Evolutionary conservation across 176 grass and related monocot species (phyloP).

Genomic region (Leersia perrieri): DNA sequence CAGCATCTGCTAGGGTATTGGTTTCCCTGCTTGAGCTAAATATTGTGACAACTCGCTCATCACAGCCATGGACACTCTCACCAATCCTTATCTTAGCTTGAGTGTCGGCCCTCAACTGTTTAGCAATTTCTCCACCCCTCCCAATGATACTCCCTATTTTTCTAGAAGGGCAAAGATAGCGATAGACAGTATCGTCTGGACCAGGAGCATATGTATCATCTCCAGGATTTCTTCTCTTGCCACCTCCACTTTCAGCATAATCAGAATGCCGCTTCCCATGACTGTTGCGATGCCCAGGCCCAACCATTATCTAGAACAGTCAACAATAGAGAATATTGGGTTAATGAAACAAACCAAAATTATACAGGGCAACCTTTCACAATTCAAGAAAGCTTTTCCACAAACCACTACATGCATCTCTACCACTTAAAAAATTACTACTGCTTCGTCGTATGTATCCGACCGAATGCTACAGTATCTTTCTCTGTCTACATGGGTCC

Average conservation of each 20-base stretch:
- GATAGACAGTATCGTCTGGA: conserved; percentile 79
- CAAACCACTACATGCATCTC: too few relatives aligned
- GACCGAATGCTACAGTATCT: too few relatives aligned
- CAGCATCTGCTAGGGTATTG: conserved; percentile 58
- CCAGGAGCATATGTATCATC: conserved; percentile 82
- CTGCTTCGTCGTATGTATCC: too few relatives aligned
- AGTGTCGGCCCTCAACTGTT: conserved; percentile 82
- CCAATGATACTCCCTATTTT: conserved; percentile 98
- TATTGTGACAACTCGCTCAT: conserved; percentile 87
- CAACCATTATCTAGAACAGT: conserved; percentile 57
- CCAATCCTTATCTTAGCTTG: conserved; percentile 91
- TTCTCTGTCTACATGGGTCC: too few relatives aligned
- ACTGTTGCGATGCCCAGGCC: conserved; percentile 70
- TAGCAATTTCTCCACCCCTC: conserved; percentile 90
- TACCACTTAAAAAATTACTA: too few relatives aligned
- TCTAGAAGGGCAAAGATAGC: conserved; percentile 75
- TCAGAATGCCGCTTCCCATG: conserved; percentile 77
- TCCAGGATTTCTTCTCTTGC: conserved; percentile 83
- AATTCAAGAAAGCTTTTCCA: neutral
- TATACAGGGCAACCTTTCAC: neutral
- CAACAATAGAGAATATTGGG: conserved; percentile 10
- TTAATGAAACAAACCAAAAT: neutral
- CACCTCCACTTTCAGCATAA: conserved; percentile 75
- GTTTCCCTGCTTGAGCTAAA: conserved; percentile 82
- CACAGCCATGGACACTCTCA: conserved; percentile 77